Evolutionary conservation across 768 basidiomycete genomes (phyloP), one percentile per base, ranked within the genome.

Genomic region (Panus rudis): DNA sequence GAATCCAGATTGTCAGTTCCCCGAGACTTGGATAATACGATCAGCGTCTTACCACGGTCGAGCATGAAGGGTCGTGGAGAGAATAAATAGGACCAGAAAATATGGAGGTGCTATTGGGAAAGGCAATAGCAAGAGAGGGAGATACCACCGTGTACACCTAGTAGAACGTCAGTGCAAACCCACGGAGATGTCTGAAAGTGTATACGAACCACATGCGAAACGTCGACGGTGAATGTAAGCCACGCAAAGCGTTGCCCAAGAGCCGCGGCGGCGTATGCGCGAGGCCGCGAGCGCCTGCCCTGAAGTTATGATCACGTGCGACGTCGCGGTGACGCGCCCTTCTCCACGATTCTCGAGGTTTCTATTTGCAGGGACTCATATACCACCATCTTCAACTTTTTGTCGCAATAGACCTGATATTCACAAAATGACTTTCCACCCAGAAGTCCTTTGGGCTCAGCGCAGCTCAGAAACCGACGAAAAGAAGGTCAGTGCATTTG

Each of bases 381-480:
- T 41, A 24, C 10, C 43, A 25, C 39, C 41, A 33, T 33, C 42
- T 39, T 48, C 54, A 32, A 35, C 48, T 20, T 23, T 38, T 8
- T 34, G 25, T 16, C 38, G 35, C 48, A 41, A 48, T 42, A 46
- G 32, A 37, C 38, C 32, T 53, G 49, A 43, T 51, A 27, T 49
- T 32, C 32, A 30, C 44, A 52, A 42, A 37, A 74, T 73, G 73
- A 20, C 69, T 23, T 54, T 47, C 14, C 89, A 91, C 63, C 93
- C 93, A 27, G 92, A 96, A 66, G 71, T 94, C 26, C 74, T 92
- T 2, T 98, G 93, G 92, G 93, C 94, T 35, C 93, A 98, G 66
- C 80, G 94, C 54, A 89, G 84, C 71, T 85, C 79, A 30, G 73
- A 63, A 13, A 55, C 69, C 10, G 75, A 69, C 12, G 70, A 78